phyloP scores from a whole-genome alignment of 306 rosid species.

The Herpetospermum pedunculosum region DNA sequence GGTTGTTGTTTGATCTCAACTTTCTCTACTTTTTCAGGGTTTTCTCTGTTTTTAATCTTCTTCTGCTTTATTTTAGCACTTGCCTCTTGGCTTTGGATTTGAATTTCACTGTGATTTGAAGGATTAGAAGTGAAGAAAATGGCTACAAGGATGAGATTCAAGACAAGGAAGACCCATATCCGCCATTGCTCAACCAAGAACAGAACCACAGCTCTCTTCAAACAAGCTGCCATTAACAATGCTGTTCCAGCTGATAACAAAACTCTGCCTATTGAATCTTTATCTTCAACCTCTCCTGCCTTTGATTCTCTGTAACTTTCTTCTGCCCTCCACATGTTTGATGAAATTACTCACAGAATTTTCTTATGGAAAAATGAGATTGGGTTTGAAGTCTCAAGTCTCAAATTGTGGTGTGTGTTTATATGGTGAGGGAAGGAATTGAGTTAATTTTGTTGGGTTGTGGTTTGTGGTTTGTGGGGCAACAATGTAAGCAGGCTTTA shows the following conservation, averaged over 20 bases:
- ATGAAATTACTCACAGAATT: background rate
- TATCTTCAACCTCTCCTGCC: constrained; percentile 40
- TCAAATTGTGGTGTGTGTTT: background rate
- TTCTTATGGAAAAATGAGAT: background rate
- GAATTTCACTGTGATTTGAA: background rate
- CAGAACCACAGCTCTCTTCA: constrained; percentile 28
- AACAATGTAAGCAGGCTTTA: constrained; percentile 28
- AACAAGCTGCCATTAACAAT: constrained; percentile 48
- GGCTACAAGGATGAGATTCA: constrained; percentile 66
- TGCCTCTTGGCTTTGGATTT: background rate
- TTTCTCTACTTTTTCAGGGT: constrained; percentile 18
- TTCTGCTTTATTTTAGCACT: background rate
- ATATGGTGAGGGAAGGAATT: background rate
- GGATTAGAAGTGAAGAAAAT: constrained; percentile 54
- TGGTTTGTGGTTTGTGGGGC: constrained; percentile 14
- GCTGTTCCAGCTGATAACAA: constrained; percentile 59
- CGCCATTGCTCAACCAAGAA: constrained; percentile 74
- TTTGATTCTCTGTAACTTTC: constrained; percentile 11
- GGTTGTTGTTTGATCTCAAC: background rate
- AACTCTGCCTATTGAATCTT: constrained; percentile 20
- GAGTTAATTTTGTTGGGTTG: background rate
- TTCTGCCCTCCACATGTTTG: constrained; percentile 37
- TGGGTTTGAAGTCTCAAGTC: background rate
- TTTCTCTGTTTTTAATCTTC: constrained; percentile 10
- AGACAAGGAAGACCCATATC: constrained; percentile 64